A percentile compares a stretch with the other conserved stretches of the same genome.
Conservation (phyloP, 768 basidiomycete species). For the Lactarius hatsudake region DNA sequence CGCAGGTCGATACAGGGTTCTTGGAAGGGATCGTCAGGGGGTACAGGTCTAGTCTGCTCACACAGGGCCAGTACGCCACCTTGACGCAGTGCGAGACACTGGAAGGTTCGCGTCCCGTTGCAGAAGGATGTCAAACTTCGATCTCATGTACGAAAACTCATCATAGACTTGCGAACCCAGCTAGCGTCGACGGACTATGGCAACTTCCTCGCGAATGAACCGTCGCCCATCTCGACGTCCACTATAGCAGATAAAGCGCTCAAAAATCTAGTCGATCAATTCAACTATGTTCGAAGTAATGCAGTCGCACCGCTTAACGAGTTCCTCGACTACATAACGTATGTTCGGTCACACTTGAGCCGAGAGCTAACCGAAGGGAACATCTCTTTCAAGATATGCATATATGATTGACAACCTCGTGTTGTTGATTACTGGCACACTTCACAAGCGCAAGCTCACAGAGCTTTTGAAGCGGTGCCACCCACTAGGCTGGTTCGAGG, state of each 20-base stretch:
- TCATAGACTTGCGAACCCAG: conserved; percentile 88
- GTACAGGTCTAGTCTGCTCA: conserved; percentile 90
- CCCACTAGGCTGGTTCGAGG: conserved; percentile 94
- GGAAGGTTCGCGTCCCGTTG: conserved; percentile 60
- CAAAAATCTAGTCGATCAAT: conserved; percentile 92
- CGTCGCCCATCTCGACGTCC: conserved; percentile 87
- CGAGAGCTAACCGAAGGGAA: conserved; percentile 9
- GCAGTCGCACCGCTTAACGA: conserved; percentile 87
- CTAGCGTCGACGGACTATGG: conserved; percentile 96
- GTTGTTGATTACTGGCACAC: conserved; percentile 92
- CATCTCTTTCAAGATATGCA: conserved; percentile 60
- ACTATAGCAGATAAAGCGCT: conserved; percentile 98
- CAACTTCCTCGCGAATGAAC: conserved; percentile 96
- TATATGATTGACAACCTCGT: conserved; percentile 99
- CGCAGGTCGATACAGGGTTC: conserved; percentile 69
- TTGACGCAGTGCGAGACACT: conserved; percentile 96
- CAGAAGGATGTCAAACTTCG: neutral
- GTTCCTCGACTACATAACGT: conserved; percentile 99
- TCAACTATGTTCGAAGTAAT: conserved; percentile 90
- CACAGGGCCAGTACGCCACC: conserved; percentile 87
- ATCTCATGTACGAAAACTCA: neutral
- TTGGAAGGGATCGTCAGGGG: conserved; percentile 84
- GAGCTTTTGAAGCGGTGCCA: conserved; percentile 96
- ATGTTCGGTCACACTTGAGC: conserved; percentile 35
- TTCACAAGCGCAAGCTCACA: conserved; percentile 96